These are phyloP conservation scores for Exophiala sideris DNA, from an alignment of 2,329 filamentous ascomycete genomes.

Conservation along the genomic window DNA sequence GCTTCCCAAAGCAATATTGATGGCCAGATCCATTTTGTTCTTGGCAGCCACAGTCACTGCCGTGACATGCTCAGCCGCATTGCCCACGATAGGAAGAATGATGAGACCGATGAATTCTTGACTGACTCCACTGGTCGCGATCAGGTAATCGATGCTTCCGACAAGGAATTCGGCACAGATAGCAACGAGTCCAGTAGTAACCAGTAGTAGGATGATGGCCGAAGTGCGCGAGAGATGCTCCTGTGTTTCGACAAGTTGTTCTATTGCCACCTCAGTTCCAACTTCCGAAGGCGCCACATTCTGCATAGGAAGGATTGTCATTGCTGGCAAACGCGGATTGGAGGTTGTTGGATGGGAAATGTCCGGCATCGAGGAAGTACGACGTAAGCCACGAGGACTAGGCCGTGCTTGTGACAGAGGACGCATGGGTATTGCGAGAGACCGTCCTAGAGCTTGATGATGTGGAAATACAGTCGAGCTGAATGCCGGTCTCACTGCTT, in stretches of 20 bases:
- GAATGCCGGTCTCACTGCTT: constrained; percentile 48
- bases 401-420: constrained; percentile 34
- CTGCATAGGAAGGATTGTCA: constrained; percentile 45
- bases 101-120: constrained; percentile 70
- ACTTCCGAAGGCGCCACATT: constrained; percentile 32
- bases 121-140: constrained; percentile 54
- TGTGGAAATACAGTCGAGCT: constrained; percentile 27
- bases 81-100: constrained; percentile 69
- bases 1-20: constrained; percentile 67
- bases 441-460: constrained; percentile 23
- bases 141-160: constrained; percentile 62
- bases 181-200: constrained; percentile 64
- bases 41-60: constrained; percentile 68
- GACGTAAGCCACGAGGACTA: constrained; percentile 49
- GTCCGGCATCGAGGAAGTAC: constrained; percentile 72
- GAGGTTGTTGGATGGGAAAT: constrained; percentile 51
- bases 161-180: constrained; percentile 69
- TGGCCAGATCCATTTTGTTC: constrained; percentile 74
- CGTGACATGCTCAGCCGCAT: constrained; percentile 70
- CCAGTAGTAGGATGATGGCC: constrained; percentile 60
- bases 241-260: constrained; percentile 31
- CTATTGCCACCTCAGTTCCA: constrained; percentile 29
- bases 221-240: constrained; percentile 38
- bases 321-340: constrained; percentile 5
- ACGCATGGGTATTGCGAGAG: constrained; percentile 24